Conservation (phyloP, 139 green algal species). For the Edaphochlamys debaryana region DNA sequence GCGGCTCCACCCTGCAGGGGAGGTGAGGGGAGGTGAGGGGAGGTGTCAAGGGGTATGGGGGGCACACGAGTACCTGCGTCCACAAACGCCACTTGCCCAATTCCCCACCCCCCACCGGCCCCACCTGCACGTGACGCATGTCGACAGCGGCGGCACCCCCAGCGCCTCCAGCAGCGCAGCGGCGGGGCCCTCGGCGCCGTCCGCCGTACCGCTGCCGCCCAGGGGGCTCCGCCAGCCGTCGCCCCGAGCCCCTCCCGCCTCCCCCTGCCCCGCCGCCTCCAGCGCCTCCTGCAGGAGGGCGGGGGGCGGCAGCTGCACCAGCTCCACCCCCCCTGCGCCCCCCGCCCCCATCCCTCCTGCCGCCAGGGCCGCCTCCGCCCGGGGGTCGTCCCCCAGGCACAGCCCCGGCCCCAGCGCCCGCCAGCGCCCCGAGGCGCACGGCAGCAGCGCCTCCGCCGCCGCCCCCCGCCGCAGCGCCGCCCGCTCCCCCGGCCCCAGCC, state of each 20-base stretch:
- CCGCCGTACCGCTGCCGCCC: not conserved
- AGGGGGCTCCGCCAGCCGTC: not conserved
- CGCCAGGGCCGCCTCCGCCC: slow-evolving; percentile 11
- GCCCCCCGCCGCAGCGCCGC: not conserved
- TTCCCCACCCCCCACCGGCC: not conserved
- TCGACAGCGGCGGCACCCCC: slow-evolving; percentile 1
- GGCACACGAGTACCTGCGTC: no score
- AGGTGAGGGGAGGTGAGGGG: no score
- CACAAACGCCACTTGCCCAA: not conserved
- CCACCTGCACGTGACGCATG: slow-evolving; percentile 8
- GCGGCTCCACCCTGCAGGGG: no score
- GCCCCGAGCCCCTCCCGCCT: not conserved
- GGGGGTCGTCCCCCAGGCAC: slow-evolving; percentile 24
- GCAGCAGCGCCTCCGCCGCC: slow-evolving; percentile 12
- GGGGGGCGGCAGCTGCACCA: no score
- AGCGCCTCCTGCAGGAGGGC: no score
- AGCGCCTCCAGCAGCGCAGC: slow-evolving; percentile 6
- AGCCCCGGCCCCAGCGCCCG: not conserved
- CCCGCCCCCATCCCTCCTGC: not conserved
- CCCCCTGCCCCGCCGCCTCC: no score
- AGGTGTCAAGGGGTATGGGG: no score
- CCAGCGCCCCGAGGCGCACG: slow-evolving; percentile 21
- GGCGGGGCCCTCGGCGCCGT: not conserved
- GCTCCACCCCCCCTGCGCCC: not conserved
- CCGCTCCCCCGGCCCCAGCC: not conserved